Evolutionary conservation across 1,284 basidiomycete species (phyloP), one percentile per base, ranked within the genome.

Genomic region (Mycena sp.): DNA sequence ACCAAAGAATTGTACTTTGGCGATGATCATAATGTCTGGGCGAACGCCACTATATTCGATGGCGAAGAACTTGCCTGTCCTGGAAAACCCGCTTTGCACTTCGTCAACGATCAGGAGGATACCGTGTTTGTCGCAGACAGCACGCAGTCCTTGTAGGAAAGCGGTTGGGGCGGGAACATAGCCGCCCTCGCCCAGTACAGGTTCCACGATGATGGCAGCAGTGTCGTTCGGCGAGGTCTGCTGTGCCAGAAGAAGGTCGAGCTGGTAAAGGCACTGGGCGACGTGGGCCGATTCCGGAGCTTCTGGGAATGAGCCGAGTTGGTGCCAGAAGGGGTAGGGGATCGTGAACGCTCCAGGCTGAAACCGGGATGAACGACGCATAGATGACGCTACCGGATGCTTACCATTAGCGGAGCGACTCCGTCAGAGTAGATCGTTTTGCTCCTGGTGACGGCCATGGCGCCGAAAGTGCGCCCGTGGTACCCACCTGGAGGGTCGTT

Each of bases 321-420:
- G 93, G 77, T 98, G 94, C 92, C 95, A 98, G 82, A 92, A 99
- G 0, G 96, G 97, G 84, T 88, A 99, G 0, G 95, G 88, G 9
- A 89, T 86, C 0, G 88, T 82, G 78, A 89, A 95, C 5, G 92
- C 92, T 10, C 95, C 94, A 37, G 93, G 92, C 94, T 95, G 72
- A 35, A 14, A 32, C 29, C 60, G 37, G 23, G 55, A 50, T 19
- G 38, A 65, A 48, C n/a, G 30, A n/a, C 37, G 52, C 52, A 17
- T 28, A 57, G 28, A 12, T 37, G 50, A 6, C 23, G 12, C 28
- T 38, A 61, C 29, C 32, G 32, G 32, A 35, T 23, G 46, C 3
- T 21, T 71, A 91, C 94, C 91, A 97, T 95, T 49, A 95, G 78
- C 5, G 93, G 94, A 37, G 87, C 86, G 64, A 87, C 85, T 4